A percentile compares a stretch with the other conserved stretches of the same genome.
phyloP scores from a whole-genome alignment of 176 grass and related monocot species.

The Zoysia japonica region DNA sequence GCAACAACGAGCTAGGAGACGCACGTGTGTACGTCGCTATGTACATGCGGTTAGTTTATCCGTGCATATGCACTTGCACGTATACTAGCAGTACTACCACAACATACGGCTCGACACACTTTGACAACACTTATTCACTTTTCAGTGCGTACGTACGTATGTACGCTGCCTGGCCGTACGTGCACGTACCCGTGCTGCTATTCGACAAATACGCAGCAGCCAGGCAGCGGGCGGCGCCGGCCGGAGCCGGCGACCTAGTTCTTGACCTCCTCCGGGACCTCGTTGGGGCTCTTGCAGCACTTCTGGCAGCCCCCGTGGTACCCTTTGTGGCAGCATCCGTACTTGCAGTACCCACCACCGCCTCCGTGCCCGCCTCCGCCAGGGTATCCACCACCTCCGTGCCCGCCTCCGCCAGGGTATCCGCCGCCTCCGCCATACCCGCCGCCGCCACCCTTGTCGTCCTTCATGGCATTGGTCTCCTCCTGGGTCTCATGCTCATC shows the following conservation, averaged over 20 bases:
- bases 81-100: too few relatives aligned
- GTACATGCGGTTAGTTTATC: too few relatives aligned
- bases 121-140: too few relatives aligned
- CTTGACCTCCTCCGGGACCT: conserved; percentile 42
- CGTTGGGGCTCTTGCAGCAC: conserved; percentile 42
- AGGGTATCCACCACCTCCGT: background rate
- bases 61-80: too few relatives aligned
- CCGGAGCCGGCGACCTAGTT: background rate
- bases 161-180: background rate
- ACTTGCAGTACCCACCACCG: background rate
- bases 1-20: too few relatives aligned
- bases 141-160: too few relatives aligned
- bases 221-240: background rate
- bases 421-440: background rate
- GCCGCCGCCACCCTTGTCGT: background rate
- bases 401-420: background rate
- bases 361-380: background rate
- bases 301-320: conserved; percentile 40
- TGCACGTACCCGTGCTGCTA: too few relatives aligned
- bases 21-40: too few relatives aligned
- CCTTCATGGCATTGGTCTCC: background rate
- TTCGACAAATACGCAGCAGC: background rate
- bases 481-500: background rate
- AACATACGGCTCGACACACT: too few relatives aligned
- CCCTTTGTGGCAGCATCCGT: conserved; percentile 43